These are phyloP conservation scores for Aureobasidium pullulans DNA, from an alignment of 2,329 filamentous ascomycete genomes.

Conservation along the genomic window DNA sequence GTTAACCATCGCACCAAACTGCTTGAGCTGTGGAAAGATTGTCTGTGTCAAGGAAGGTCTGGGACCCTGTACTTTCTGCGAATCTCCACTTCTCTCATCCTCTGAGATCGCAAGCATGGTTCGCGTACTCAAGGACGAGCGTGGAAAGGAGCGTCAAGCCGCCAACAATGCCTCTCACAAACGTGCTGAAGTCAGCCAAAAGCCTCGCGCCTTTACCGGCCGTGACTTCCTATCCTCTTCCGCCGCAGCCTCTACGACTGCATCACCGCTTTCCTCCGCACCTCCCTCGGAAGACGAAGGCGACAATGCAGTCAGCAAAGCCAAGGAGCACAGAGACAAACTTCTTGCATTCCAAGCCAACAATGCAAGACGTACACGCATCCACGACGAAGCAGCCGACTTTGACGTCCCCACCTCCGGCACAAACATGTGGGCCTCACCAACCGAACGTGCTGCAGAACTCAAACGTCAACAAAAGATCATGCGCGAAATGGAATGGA, in stretches of 20 bases:
- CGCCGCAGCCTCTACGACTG: constrained; percentile 27
- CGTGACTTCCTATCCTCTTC: constrained; percentile 29
- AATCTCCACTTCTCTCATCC: constrained; percentile 60
- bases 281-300: constrained; percentile 27
- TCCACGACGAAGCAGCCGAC: constrained; percentile 78
- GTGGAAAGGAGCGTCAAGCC: constrained; percentile 78
- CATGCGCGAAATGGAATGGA: constrained; percentile 79
- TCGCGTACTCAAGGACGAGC: constrained; percentile 71
- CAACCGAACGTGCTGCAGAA: constrained; percentile 73
- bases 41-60: constrained; percentile 91
- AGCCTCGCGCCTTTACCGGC: constrained; percentile 29
- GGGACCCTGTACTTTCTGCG: constrained; percentile 89
- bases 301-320: constrained; percentile 57
- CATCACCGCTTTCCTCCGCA: constrained; percentile 30
- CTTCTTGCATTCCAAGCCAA: constrained; percentile 77
- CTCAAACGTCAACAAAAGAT: constrained; percentile 80
- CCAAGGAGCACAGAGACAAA: constrained; percentile 71
- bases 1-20: constrained; percentile 87
- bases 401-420: constrained; percentile 56
- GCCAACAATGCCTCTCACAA: constrained; percentile 66
- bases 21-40: constrained; percentile 85
- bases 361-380: constrained; percentile 74
- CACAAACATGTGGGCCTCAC: constrained; percentile 73
- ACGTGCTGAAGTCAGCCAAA: constrained; percentile 53
- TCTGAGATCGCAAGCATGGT: constrained; percentile 81